phyloP scores from a whole-genome alignment of 805 yeast genomes.

The Kodamaea laetipori region DNA sequence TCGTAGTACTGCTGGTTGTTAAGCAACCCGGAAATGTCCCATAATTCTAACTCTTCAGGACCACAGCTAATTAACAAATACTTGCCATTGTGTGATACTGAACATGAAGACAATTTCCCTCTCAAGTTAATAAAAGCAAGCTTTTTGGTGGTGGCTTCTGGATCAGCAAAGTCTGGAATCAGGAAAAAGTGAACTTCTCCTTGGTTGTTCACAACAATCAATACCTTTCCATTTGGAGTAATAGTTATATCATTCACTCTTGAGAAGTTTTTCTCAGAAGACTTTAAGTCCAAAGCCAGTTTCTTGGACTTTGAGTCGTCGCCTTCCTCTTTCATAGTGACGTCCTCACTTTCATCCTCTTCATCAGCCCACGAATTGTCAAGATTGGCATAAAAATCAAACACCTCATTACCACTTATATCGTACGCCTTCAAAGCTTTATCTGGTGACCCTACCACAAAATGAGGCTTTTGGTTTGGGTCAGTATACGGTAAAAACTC shows the following conservation, averaged over 20 bases:
- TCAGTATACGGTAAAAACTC: slow-evolving; percentile 64
- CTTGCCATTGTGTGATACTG: slow-evolving; percentile 56
- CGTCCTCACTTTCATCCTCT: neutral
- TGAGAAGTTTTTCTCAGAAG: slow-evolving; percentile 31
- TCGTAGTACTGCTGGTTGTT: slow-evolving; percentile 12
- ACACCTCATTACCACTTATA: slow-evolving; percentile 41
- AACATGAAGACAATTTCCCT: slow-evolving; percentile 64
- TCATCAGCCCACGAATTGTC: slow-evolving; percentile 19
- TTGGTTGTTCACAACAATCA: slow-evolving; percentile 68
- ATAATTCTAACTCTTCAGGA: slow-evolving; percentile 76
- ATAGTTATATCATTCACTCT: slow-evolving; percentile 71
- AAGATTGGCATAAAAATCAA: slow-evolving; percentile 43
- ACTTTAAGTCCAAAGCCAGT: slow-evolving; percentile 10
- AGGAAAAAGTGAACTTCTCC: slow-evolving; percentile 63
- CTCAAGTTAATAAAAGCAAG: slow-evolving; percentile 52
- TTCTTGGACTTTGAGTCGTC: slow-evolving; percentile 11
- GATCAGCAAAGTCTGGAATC: slow-evolving; percentile 39
- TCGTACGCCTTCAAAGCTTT: slow-evolving; percentile 49
- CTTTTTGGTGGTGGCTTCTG: slow-evolving; percentile 35
- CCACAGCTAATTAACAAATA: slow-evolving; percentile 62
- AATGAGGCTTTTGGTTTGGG: slow-evolving; percentile 40
- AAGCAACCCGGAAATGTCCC: slow-evolving; percentile 60
- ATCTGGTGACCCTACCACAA: slow-evolving; percentile 79
- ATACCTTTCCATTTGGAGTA: slow-evolving; percentile 59
- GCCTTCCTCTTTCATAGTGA: slow-evolving; percentile 12